phyloP scores from a whole-genome alignment of 805 yeast species.

The Metschnikowia lochheadii region DNA sequence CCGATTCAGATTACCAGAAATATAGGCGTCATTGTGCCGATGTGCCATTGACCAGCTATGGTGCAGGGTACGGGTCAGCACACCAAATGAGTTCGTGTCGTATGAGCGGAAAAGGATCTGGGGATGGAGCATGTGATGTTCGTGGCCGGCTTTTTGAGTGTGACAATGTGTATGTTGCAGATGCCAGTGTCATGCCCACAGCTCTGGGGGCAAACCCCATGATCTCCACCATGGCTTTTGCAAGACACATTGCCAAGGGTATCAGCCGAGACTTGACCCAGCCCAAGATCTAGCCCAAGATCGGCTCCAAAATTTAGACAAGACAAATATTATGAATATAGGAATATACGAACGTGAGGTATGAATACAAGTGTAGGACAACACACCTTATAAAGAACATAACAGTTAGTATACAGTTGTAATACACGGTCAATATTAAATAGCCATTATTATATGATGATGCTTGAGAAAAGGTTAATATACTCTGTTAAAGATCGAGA shows the following conservation, averaged over 20 bases:
- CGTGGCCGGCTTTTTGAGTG: constrained; percentile 47
- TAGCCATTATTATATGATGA: too few relatives aligned
- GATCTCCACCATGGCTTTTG: constrained; percentile 46
- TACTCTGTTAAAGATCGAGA: too few relatives aligned
- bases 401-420: too few relatives aligned
- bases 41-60: constrained; percentile 26
- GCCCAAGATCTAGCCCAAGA: not conserved
- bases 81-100: constrained; percentile 54
- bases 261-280: constrained; percentile 32
- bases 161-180: constrained; percentile 46
- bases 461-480: too few relatives aligned
- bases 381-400: too few relatives aligned
- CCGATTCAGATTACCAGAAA: constrained; percentile 40
- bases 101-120: constrained; percentile 45
- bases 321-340: not conserved
- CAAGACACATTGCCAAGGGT: constrained; percentile 39
- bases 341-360: not conserved
- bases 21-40: constrained; percentile 31
- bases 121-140: constrained; percentile 40
- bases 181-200: constrained; percentile 47
- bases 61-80: constrained; percentile 41
- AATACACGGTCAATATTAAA: too few relatives aligned
- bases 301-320: not conserved
- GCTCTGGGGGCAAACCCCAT: constrained; percentile 56
- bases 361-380: too few relatives aligned